A percentile compares a stretch with the other conserved stretches of the same genome.
These are phyloP conservation scores for Penstemon barbatus DNA, from an alignment of 257 asterid genomes.

Conservation along the genomic window DNA sequence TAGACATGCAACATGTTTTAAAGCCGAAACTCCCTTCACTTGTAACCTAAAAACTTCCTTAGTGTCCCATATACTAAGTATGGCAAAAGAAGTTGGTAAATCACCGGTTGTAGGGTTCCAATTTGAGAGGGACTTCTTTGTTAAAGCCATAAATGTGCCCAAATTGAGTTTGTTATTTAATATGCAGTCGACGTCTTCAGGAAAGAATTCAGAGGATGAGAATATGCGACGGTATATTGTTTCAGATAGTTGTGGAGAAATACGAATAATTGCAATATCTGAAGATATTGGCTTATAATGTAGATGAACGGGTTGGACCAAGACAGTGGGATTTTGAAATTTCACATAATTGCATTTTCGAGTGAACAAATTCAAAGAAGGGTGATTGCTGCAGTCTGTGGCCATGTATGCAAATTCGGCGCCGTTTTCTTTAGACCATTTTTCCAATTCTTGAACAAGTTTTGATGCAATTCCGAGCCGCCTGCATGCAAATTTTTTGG, in stretches of 20 bases:
- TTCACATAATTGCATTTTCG: conserved; percentile 53
- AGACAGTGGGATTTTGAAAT: conserved; percentile 65
- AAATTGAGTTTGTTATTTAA: conserved; percentile 56
- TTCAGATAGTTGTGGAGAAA: conserved; percentile 44
- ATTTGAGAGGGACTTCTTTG: conserved; percentile 35
- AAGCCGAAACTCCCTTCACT: conserved; percentile 62
- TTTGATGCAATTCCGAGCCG: conserved; percentile 73
- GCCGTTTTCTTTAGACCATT: conserved; percentile 55
- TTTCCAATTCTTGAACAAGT: conserved; percentile 62
- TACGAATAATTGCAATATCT: conserved; percentile 34
- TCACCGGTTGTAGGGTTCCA: conserved; percentile 47
- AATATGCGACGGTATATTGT: conserved; percentile 48
- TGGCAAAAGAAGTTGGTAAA: conserved; percentile 55
- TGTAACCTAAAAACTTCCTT: conserved; percentile 62
- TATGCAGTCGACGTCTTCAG: conserved; percentile 53
- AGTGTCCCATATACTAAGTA: conserved; percentile 74
- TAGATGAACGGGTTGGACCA: conserved; percentile 80
- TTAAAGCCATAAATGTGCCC: conserved; percentile 82
- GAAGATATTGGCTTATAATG: conserved; percentile 56
- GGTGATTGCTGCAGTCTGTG: conserved; percentile 62
- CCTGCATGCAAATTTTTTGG: conserved; percentile 41
- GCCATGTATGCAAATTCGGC: conserved; percentile 86
- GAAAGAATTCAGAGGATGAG: conserved; percentile 58
- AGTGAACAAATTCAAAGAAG: conserved; percentile 69
- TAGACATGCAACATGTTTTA: conserved; percentile 53